Evolutionary conservation across 1,139 yeast species (phyloP).

Genomic region (Keqinozyma sinolaborantium): DNA sequence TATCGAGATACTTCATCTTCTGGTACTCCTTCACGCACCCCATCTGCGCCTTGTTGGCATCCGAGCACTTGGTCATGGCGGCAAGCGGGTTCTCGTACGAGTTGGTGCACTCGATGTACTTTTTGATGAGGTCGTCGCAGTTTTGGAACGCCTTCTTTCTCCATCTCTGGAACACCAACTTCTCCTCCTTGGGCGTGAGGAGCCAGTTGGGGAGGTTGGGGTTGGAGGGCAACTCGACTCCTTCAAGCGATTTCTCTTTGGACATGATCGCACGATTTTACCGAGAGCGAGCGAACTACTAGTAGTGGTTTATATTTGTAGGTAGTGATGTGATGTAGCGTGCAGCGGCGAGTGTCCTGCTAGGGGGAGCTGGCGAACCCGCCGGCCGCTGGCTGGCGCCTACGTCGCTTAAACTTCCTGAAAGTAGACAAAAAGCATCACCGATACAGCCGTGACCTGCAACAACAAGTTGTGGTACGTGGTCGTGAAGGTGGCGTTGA

Average conservation of each 20-base stretch:
- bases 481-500: too few species aligned
- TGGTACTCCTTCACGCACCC: slow-evolving; percentile 68
- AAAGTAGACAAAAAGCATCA: too few species aligned
- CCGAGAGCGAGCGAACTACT: neutral
- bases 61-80: slow-evolving; percentile 54
- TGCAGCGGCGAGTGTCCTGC: too few species aligned
- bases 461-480: too few species aligned
- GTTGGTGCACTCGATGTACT: slow-evolving; percentile 39
- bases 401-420: too few species aligned
- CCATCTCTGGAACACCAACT: slow-evolving; percentile 74
- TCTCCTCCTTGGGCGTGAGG: slow-evolving; percentile 82
- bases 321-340: too few species aligned
- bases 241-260: slow-evolving; percentile 35
- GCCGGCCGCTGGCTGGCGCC: too few species aligned
- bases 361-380: too few species aligned
- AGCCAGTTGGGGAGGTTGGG: slow-evolving; percentile 76
- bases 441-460: too few species aligned
- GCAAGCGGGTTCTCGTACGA: slow-evolving; percentile 46
- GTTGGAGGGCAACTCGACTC: slow-evolving; percentile 40
- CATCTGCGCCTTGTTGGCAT: slow-evolving; percentile 25
- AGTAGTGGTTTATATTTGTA: too few species aligned
- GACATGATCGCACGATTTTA: slow-evolving; percentile 6
- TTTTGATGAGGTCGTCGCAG: slow-evolving; percentile 67
- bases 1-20: slow-evolving; percentile 64
- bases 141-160: slow-evolving; percentile 67